These are phyloP conservation scores for Meredithiella fracta DNA, from an alignment of 2,329 filamentous ascomycete genomes.

Conservation along the genomic window DNA sequence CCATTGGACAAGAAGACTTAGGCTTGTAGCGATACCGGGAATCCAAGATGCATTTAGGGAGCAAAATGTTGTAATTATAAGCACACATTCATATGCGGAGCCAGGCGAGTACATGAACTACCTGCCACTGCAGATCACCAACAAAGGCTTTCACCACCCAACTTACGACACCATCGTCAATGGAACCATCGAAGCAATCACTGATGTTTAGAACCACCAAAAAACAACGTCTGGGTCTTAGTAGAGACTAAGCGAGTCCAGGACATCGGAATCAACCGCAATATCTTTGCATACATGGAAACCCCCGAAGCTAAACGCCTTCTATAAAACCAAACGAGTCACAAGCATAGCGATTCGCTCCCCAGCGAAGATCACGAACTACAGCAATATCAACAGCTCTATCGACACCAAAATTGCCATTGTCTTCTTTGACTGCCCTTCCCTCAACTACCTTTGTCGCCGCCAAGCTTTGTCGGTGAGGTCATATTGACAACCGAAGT, in stretches of 20 bases:
- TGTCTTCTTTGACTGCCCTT: conserved; percentile 50
- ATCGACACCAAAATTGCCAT: conserved; percentile 66
- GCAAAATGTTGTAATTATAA: conserved; percentile 74
- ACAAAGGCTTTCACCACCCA: conserved; percentile 68
- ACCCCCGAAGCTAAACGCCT: conserved; percentile 61
- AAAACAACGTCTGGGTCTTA: conserved; percentile 44
- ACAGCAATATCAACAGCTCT: conserved; percentile 22
- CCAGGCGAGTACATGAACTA: conserved; percentile 93
- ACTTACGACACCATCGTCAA: conserved; percentile 82
- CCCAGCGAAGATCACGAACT: neutral
- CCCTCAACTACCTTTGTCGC: too few relatives aligned
- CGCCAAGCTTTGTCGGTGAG: too few relatives aligned
- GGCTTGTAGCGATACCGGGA: too few relatives aligned
- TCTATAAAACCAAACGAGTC: conserved; percentile 33
- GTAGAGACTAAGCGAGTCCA: conserved; percentile 44
- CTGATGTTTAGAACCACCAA: conserved; percentile 47
- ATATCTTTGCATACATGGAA: conserved; percentile 66
- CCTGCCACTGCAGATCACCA: conserved; percentile 78
- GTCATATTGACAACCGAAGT: too few relatives aligned
- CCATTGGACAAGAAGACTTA: conserved; percentile 52
- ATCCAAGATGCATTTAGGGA: conserved; percentile 66
- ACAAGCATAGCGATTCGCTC: neutral
- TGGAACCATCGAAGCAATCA: conserved; percentile 66
- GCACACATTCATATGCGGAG: conserved; percentile 83
- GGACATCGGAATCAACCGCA: conserved; percentile 68